Base-by-base conservation (phyloP, 805 yeast species). In the Debaryomyces tyrocola region DNA sequence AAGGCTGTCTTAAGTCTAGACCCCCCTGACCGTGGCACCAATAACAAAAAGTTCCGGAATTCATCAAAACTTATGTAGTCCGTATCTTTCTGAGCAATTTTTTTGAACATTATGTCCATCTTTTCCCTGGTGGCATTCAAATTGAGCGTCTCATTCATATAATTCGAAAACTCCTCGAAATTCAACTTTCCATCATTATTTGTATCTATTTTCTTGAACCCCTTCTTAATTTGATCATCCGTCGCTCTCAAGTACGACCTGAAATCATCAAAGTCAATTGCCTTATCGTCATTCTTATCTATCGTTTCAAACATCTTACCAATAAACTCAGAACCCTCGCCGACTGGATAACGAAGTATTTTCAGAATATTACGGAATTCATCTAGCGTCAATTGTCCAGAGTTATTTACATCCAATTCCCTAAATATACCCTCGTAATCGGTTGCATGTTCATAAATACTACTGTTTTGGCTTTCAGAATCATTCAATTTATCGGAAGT, bases 1-100 rank as follows among this genome's bases (percentile, higher is more conserved):
- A 83, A 92, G 5, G 96, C 97, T 0, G 97, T 85, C 56, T 80
- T 78, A 51, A 83, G 83, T 58, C 94, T 72, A 4, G 92, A 85
- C 1, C 94, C 95, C 49, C 82, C 75, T 17, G 80, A 67, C 41
- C 94, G 72, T 3, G 99, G 99, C 69, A 94, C 84, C 55, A 92
- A 80, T 42, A 91, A 64, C 21, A 92, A 68, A 41, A 88, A 87
- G 54, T 87, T 87, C 52, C 96, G 75, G 80, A 95, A 94, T 56
- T 92, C 92, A 44, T 90, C 90, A 59, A 81, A 88, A 0, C 92
- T 83, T 36, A 92, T 83, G 53, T 74, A 79, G 1, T 92, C 92
- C 45, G 78, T 80, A 40, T 76, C 67, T 49, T 80, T 74, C 31
- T 63, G 64, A 61, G 83, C 90, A 41, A 84, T 60, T 47, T 72